Conservation (phyloP, 2,329 filamentous ascomycete species). For the Zymoseptoria pseudotritici region DNA sequence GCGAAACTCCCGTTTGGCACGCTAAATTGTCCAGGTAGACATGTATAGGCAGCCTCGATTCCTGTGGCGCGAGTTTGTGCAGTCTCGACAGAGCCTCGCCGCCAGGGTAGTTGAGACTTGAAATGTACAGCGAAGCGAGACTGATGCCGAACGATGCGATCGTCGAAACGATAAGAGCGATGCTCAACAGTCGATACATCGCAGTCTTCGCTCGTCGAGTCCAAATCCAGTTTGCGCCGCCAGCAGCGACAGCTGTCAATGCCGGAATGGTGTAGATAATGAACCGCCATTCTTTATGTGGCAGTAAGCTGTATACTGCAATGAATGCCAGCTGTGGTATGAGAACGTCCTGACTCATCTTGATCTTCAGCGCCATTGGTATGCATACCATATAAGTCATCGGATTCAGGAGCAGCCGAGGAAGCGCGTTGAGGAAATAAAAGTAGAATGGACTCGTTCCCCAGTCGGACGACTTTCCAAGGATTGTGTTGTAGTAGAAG, state of each 20-base stretch:
- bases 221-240: slow-evolving; percentile 61
- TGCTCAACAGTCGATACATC: slow-evolving; percentile 48
- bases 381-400: slow-evolving; percentile 49
- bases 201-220: slow-evolving; percentile 54
- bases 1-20: slow-evolving; percentile 56
- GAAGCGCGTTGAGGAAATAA: slow-evolving; percentile 76
- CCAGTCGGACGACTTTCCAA: slow-evolving; percentile 79
- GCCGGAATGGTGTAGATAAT: slow-evolving; percentile 80
- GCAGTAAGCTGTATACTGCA: slow-evolving; percentile 74
- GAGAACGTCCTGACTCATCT: slow-evolving; percentile 46
- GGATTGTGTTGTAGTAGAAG: slow-evolving; percentile 86
- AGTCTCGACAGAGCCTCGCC: slow-evolving; percentile 61
- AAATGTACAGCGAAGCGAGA: slow-evolving; percentile 63
- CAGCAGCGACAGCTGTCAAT: slow-evolving; percentile 68
- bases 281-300: slow-evolving; percentile 95
- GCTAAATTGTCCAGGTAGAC: slow-evolving; percentile 55
- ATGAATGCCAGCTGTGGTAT: slow-evolving; percentile 66
- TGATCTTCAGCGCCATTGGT: slow-evolving; percentile 40
- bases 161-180: slow-evolving; percentile 53
- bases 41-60: slow-evolving; percentile 8
- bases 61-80: slow-evolving; percentile 23
- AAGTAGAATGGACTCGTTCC: slow-evolving; percentile 78
- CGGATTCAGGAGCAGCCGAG: slow-evolving; percentile 78
- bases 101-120: slow-evolving; percentile 88
- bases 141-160: slow-evolving; percentile 54